Base-by-base conservation (phyloP, 2,329 filamentous ascomycete genomes). In the Ambrosiella beaveri region DNA sequence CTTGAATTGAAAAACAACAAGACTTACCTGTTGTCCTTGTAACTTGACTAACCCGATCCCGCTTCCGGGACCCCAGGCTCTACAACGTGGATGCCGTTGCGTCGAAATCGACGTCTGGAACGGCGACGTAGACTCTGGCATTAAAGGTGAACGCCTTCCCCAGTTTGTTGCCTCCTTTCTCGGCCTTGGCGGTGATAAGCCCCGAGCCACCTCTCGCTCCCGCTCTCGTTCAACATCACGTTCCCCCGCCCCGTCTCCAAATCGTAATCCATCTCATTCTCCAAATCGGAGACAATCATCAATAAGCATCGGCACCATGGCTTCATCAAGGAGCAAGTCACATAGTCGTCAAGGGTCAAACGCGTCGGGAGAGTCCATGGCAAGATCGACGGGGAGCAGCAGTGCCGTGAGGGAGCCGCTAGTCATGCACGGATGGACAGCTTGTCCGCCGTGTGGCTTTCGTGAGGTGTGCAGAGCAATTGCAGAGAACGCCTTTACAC, bases 81-180 rank as follows among this genome's bases (percentile, higher is more conserved):
- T 96, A 11, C 74, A 79, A 40, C 78, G 81, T 56, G 86, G 87
- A 53, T 95, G 90, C 66, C 82, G 90, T 61, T 96, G 89, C 66
- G 88, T 96, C 52, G 90, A 96, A 68, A 93, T 96, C 58, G 91
- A 96, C 66, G 88, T 96, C 2, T 95, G 90, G 86, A 87, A 96
- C 68, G 87, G 88, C 11, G 73, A 78, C 62, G 68, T 73, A 15
- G 68, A 69, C 58, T 72, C 73, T 39, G 71, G 72, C 49, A 63
- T 75, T 7, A 78, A 76, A 0, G 71, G 69, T 17, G 72, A 71
- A 57, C 75, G 71, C 37, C 67, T 74, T 15, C 75, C 73, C 39
- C 75, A 70, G 47, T 68, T 70, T 0, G 72, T 73, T 35, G 70
- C 71, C 11, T 71, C 71, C 19, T 63, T 75, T 53, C 68, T 65